Evolutionary conservation across 2,329 filamentous ascomycete species (phyloP), one percentile per base, ranked within the genome.

Genomic region (Fusarium buharicum): DNA sequence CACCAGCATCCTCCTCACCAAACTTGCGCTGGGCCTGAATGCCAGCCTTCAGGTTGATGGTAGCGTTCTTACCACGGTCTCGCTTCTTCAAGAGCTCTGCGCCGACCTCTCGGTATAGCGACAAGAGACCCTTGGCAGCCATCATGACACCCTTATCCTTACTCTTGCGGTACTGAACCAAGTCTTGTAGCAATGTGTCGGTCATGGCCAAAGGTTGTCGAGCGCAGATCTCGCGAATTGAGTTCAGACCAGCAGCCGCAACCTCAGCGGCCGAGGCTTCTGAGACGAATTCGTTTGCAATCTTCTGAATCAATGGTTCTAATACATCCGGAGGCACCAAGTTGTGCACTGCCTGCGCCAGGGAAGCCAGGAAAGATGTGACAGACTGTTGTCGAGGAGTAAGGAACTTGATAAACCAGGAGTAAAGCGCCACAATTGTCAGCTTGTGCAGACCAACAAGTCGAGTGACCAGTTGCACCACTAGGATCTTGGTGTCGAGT

Each of bases 111-210:
- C 95, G 84, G 80, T 96, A 99, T 6, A 99, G 82, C 20, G 92
- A 92, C 37, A 99, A 81, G 7, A 99, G 81, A 63, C 95, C 94
- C 75, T 95, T 94, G 13, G 94, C 93, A 8, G 95, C 95, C 95
- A 99, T 98, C 86, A 96, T 93, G n/a, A 95, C 91, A 57, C 94
- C 93, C 81, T 98, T 99, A 73, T 99, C 95, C 74, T 99, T 99
- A 73, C 92, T 96, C 81, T 96, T 97, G 59, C 92, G 87, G 78
- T 99, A 98, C 81, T 95, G 90, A 10, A 98, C 93, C 48, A 99
- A 79, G 81, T 99, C 95, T 75, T 99, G 94, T 27, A 99, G 79
- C n/a, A 99, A 79, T 0, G 93, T 97, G 65, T 98, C 93, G 47
- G 88, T 93, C 91, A 99, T 98, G 6, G 93, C 93, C n/a, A 98